phyloP scores from a whole-genome alignment of 495 filamentous ascomycete genomes.

The Penicillium dipodomyicola region DNA sequence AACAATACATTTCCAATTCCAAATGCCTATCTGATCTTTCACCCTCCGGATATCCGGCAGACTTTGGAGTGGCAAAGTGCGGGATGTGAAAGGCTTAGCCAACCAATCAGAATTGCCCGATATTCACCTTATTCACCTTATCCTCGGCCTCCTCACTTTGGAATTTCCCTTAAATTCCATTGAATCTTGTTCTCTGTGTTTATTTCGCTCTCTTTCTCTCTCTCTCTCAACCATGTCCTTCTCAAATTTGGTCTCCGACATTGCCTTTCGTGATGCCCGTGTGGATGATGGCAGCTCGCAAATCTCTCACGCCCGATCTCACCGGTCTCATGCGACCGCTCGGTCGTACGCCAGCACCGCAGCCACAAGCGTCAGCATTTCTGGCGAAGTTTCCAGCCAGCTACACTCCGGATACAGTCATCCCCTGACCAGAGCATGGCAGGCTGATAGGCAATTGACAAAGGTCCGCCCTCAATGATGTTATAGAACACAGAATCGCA shows the following conservation, averaged over 20 bases:
- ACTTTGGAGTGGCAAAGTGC: slow-evolving; percentile 3
- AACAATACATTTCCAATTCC: too few species aligned
- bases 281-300: slow-evolving; percentile 61
- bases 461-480: slow-evolving; percentile 58
- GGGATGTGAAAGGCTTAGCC: slow-evolving; percentile 2
- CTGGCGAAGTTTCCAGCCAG: slow-evolving; percentile 90
- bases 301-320: slow-evolving; percentile 68
- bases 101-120: slow-evolving; percentile 18
- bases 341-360: slow-evolving; percentile 83
- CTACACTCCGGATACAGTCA: slow-evolving; percentile 94
- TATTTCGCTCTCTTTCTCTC: neutral
- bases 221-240: slow-evolving; percentile 68
- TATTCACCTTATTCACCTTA: slow-evolving; percentile 20
- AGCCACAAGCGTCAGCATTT: slow-evolving; percentile 91
- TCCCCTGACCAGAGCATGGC: slow-evolving; percentile 87
- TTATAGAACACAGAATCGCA: neutral
- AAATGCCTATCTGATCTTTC: neutral
- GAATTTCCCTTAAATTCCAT: slow-evolving; percentile 8
- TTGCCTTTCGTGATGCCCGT: slow-evolving; percentile 66
- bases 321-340: slow-evolving; percentile 60
- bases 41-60: neutral
- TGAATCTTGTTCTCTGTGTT: neutral
- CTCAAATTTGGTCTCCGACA: slow-evolving; percentile 82
- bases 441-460: slow-evolving; percentile 93
- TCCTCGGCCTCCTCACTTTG: neutral